A percentile compares a stretch with the other conserved stretches of the same genome.
Conservation (phyloP, 2,329 filamentous ascomycete species). For the Alternaria longipes region DNA sequence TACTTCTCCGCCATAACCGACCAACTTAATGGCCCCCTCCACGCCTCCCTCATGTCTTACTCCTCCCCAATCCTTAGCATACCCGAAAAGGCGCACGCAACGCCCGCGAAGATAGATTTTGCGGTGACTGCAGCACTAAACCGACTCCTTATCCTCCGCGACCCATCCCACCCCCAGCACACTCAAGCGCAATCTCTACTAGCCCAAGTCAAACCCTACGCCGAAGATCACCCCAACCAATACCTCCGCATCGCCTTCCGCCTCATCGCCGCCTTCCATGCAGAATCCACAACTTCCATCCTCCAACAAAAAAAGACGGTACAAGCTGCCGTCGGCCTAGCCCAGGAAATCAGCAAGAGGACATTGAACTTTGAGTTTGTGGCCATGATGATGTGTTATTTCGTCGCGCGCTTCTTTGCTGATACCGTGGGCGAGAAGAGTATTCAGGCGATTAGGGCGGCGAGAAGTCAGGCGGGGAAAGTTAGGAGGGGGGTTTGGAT, state of each 20-base stretch:
- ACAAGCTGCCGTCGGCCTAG: constrained; percentile 60
- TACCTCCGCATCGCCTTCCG: constrained; percentile 82
- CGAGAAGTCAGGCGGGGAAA: constrained; percentile 35
- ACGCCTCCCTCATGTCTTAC: constrained; percentile 73
- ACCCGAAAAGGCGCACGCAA: constrained; percentile 33
- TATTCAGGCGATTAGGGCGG: constrained; percentile 57
- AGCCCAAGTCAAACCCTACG: constrained; percentile 72
- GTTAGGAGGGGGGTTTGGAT: constrained; percentile 39
- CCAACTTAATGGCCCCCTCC: constrained; percentile 78
- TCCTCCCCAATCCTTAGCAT: constrained; percentile 68
- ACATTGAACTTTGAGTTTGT: constrained; percentile 81
- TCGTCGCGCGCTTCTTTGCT: constrained; percentile 83
- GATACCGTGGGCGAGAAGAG: constrained; percentile 75
- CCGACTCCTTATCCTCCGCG: constrained; percentile 57
- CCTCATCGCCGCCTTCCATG: constrained; percentile 73
- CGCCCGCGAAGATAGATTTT: constrained; percentile 52
- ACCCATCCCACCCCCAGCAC: constrained; percentile 56
- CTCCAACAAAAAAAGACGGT: constrained; percentile 82
- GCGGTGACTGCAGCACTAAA: constrained; percentile 60
- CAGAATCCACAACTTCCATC: constrained; percentile 70
- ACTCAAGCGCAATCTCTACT: constrained; percentile 67
- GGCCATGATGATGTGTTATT: constrained; percentile 84
- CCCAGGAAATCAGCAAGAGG: constrained; percentile 73
- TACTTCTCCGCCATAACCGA: constrained; percentile 80
- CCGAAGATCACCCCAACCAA: constrained; percentile 73